phyloP scores from a whole-genome alignment of 768 basidiomycete genomes.

The Leucocoprinus birnbaumii region DNA sequence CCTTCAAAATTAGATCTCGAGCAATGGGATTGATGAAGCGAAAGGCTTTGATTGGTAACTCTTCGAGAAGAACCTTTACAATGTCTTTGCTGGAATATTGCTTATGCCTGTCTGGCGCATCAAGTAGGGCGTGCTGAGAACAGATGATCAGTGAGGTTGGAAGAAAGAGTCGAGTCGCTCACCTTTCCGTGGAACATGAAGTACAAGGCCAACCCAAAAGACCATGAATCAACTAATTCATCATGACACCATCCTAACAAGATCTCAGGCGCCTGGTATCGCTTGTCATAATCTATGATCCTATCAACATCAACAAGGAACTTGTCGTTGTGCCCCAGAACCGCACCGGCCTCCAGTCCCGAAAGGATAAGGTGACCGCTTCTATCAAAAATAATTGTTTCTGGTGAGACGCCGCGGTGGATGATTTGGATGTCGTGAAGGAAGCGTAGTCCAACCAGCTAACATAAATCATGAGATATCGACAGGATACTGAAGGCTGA shows the following conservation, averaged over 20 bases:
- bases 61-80: not conserved
- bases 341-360: conserved; percentile 32
- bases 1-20: conserved; percentile 44
- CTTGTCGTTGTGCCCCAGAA: conserved; percentile 15
- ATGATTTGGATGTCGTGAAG: conserved; percentile 45
- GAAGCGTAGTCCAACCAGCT: conserved; percentile 40
- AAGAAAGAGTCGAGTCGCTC: conserved; percentile 11
- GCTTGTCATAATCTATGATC: not conserved
- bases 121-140: conserved; percentile 39
- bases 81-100: not conserved
- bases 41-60: conserved; percentile 15
- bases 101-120: conserved; percentile 13
- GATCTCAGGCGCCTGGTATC: conserved; percentile 50
- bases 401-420: conserved; percentile 44
- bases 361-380: conserved; percentile 46
- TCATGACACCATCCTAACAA: conserved; percentile 55
- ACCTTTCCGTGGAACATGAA: conserved; percentile 50
- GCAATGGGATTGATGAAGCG: conserved; percentile 28
- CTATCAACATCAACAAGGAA: not conserved
- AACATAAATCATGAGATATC: not conserved
- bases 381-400: conserved; percentile 38
- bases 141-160: not conserved
- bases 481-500: not conserved
- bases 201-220: conserved; percentile 50
- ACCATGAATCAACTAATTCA: conserved; percentile 55